Percentiles rank a stretch among this genome's conserved stretches.
These are phyloP conservation scores for Pythium volutum DNA, from an alignment of 352 stramenopile species.

Conservation along the genomic window DNA sequence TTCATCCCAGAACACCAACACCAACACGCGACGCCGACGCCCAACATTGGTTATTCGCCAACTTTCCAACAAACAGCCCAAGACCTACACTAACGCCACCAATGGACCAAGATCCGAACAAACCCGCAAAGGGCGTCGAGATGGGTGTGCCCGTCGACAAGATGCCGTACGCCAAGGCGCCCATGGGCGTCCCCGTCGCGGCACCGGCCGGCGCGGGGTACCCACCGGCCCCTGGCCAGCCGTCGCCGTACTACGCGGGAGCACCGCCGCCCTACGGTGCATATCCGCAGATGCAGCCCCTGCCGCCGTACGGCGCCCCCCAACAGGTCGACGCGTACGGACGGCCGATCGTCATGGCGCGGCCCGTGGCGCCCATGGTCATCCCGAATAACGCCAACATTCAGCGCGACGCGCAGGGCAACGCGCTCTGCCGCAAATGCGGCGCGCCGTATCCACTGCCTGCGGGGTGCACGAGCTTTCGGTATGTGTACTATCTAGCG, in stretches of 20 bases:
- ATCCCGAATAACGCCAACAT: constrained; percentile 72
- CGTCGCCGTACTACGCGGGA: constrained; percentile 11
- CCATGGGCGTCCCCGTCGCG: constrained; percentile 29
- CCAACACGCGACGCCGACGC: constrained; percentile 5
- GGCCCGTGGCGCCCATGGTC: constrained; percentile 31
- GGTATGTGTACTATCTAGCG: constrained; percentile 22
- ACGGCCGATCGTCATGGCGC: constrained; percentile 43
- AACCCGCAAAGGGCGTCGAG: constrained; percentile 22
- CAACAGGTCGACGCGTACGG: constrained; percentile 45
- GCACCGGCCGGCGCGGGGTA: constrained; percentile 9
- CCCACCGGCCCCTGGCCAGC: not conserved
- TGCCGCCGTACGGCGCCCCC: not conserved
- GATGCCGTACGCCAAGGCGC: constrained; percentile 19
- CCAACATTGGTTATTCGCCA: not conserved
- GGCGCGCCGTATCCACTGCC: constrained; percentile 65
- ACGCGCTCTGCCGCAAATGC: constrained; percentile 77
- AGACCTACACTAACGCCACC: not conserved
- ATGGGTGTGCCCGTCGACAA: constrained; percentile 28
- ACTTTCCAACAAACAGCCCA: not conserved
- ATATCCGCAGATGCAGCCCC: not conserved
- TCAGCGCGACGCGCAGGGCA: constrained; percentile 56
- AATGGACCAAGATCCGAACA: constrained; percentile 26
- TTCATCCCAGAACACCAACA: constrained; percentile 6
- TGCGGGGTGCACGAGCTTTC: constrained; percentile 63
- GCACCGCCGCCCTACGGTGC: not conserved